Evolutionary conservation across 345 rosid genomes (phyloP).

Genomic region (Aquilaria sinensis): DNA sequence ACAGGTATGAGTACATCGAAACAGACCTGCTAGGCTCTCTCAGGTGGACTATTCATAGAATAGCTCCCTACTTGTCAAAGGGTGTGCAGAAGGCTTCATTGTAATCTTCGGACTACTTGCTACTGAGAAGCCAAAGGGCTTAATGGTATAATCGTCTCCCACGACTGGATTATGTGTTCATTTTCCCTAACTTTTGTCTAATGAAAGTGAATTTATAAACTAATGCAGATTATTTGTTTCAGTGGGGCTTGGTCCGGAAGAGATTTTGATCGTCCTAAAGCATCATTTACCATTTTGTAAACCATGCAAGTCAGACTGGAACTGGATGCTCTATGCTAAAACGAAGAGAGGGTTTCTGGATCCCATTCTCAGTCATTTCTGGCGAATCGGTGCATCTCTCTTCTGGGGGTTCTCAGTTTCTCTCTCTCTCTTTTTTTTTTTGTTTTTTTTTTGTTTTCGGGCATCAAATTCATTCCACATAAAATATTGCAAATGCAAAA

Average conservation of each 20-base stretch:
- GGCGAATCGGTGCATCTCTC: too few species aligned
- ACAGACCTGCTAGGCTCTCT: constrained; percentile 34
- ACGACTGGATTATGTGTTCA: too few species aligned
- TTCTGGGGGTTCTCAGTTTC: too few species aligned
- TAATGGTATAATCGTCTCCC: neutral
- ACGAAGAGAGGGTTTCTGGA: too few species aligned
- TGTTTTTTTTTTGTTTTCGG: too few species aligned
- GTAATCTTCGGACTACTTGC: neutral
- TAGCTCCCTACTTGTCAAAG: constrained; percentile 33
- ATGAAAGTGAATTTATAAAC: neutral
- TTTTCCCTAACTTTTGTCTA: neutral
- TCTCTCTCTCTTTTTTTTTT: too few species aligned
- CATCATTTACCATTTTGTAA: neutral
- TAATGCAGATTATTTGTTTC: neutral
- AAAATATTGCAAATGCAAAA: too few species aligned
- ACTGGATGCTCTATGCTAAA: too few species aligned
- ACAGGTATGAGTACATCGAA: constrained; percentile 39
- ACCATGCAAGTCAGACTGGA: too few species aligned
- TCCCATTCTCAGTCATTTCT: too few species aligned
- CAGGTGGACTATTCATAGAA: constrained; percentile 16
- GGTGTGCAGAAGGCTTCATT: constrained; percentile 24
- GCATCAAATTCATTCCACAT: too few species aligned
- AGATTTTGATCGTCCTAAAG: neutral
- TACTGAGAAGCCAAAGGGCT: neutral
- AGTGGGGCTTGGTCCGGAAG: neutral